A percentile compares a stretch with the other conserved stretches of the same genome.
These are phyloP conservation scores for Rosellinia necatrix DNA, from an alignment of 2,329 filamentous ascomycete genomes.

Conservation along the genomic window DNA sequence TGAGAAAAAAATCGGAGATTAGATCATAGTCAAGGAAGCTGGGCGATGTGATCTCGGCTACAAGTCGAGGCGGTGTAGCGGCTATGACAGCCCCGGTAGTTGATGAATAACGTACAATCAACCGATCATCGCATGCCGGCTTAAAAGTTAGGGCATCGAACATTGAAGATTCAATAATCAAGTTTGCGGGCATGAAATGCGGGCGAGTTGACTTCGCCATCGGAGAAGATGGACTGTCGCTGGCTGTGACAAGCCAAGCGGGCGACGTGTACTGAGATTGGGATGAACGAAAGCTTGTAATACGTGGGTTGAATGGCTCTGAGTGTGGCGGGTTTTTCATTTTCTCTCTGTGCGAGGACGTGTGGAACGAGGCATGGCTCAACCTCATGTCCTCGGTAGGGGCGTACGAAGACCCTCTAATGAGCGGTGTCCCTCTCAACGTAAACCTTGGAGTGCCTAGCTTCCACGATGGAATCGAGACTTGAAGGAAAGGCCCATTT, in stretches of 20 bases:
- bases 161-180: slow-evolving; percentile 71
- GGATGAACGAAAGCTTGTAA: slow-evolving; percentile 46
- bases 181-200: slow-evolving; percentile 54
- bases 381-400: slow-evolving; percentile 74
- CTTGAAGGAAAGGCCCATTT: slow-evolving; percentile 63
- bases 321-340: slow-evolving; percentile 37
- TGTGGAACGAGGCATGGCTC: slow-evolving; percentile 59
- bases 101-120: slow-evolving; percentile 81
- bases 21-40: slow-evolving; percentile 96
- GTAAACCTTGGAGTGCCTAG: slow-evolving; percentile 84
- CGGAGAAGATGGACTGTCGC: slow-evolving; percentile 40
- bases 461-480: slow-evolving; percentile 82
- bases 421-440: slow-evolving; percentile 71
- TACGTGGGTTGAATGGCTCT: slow-evolving; percentile 41
- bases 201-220: slow-evolving; percentile 48
- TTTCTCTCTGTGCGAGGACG: slow-evolving; percentile 42
- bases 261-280: slow-evolving; percentile 40
- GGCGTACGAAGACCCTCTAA: slow-evolving; percentile 81
- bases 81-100: slow-evolving; percentile 77
- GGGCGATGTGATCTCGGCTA: slow-evolving; percentile 95
- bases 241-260: slow-evolving; percentile 27
- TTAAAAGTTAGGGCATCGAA: slow-evolving; percentile 82
- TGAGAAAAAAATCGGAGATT: slow-evolving; percentile 96
- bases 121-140: slow-evolving; percentile 75
- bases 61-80: slow-evolving; percentile 85